A percentile compares a stretch with the other conserved stretches of the same genome.
Evolutionary conservation across 208 protist genomes (phyloP).

Genomic region (Zelonia costaricensis): DNA sequence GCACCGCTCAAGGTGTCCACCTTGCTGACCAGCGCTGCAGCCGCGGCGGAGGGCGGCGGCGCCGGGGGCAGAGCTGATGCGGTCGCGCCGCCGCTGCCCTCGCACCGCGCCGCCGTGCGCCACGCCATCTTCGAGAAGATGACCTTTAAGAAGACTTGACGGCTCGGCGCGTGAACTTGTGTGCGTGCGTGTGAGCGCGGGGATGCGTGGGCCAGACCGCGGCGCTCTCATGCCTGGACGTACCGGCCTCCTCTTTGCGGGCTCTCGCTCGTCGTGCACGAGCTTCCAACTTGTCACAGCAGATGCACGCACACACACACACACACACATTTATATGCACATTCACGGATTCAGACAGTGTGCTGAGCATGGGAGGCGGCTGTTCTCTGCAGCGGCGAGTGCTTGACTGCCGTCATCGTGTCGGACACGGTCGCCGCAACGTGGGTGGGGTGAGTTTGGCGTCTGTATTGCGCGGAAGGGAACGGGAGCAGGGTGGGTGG

Average conservation of each 20-base stretch:
- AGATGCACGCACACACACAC: conserved; percentile 1
- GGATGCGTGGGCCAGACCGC: no score
- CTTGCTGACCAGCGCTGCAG: background rate
- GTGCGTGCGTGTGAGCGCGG: conserved; percentile 6
- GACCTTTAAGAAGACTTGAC: conserved; percentile 12
- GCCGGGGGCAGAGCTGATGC: background rate
- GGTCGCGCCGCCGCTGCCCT: background rate
- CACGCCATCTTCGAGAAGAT: conserved; percentile 18
- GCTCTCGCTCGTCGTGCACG: no score
- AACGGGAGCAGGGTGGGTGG: no score
- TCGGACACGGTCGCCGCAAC: no score
- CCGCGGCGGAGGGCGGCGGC: background rate
- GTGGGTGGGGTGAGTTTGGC: no score
- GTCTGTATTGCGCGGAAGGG: no score
- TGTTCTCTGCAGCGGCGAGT: no score
- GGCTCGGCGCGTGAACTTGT: background rate
- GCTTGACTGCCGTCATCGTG: no score
- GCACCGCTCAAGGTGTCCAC: background rate
- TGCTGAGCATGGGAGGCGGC: no score
- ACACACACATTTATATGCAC: background rate
- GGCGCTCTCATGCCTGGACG: no score
- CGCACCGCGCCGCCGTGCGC: background rate
- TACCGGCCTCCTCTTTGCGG: no score
- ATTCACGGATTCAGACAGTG: background rate
- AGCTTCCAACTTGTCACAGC: no score